These are phyloP conservation scores for Cardamine resedifolia DNA, from an alignment of 345 rosid genomes.

Conservation along the genomic window DNA sequence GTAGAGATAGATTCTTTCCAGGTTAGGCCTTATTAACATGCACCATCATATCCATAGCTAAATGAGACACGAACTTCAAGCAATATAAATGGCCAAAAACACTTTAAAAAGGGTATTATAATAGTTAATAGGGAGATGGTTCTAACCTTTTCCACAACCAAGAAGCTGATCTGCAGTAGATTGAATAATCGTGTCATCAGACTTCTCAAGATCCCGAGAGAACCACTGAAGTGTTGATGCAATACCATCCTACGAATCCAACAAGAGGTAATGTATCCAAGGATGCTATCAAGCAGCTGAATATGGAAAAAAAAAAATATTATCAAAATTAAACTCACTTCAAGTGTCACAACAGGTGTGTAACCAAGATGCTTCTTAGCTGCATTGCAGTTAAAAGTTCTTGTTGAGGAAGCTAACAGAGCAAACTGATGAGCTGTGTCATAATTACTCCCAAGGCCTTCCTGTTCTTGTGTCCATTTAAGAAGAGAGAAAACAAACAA, in stretches of 20 bases:
- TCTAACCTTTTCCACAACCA: slow-evolving; percentile 84
- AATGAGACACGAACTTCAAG: slow-evolving; percentile 1
- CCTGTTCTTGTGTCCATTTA: slow-evolving; percentile 55
- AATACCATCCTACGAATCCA: slow-evolving; percentile 67
- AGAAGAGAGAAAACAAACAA: slow-evolving; percentile 45
- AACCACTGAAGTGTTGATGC: slow-evolving; percentile 63
- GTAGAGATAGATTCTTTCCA: slow-evolving; percentile 1
- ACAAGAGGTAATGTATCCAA: background rate
- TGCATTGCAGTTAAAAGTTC: slow-evolving; percentile 81
- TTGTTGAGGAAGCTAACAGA: slow-evolving; percentile 62
- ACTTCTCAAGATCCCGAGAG: slow-evolving; percentile 53
- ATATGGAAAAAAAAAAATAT: background rate
- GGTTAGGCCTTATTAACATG: background rate
- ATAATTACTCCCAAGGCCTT: slow-evolving; percentile 44
- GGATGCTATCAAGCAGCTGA: slow-evolving; percentile 17
- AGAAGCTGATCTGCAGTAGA: slow-evolving; percentile 79
- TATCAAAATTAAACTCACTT: slow-evolving; percentile 47
- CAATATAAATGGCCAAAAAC: background rate
- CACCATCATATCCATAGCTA: slow-evolving; percentile 1
- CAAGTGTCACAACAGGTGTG: slow-evolving; percentile 61
- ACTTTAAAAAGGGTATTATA: background rate
- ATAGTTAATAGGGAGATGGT: slow-evolving; percentile 3
- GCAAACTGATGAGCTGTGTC: slow-evolving; percentile 51
- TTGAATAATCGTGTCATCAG: slow-evolving; percentile 36
- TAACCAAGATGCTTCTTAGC: slow-evolving; percentile 75